Evolutionary conservation across 345 rosid genomes (phyloP).

Genomic region (Toxicodendron radicans): DNA sequence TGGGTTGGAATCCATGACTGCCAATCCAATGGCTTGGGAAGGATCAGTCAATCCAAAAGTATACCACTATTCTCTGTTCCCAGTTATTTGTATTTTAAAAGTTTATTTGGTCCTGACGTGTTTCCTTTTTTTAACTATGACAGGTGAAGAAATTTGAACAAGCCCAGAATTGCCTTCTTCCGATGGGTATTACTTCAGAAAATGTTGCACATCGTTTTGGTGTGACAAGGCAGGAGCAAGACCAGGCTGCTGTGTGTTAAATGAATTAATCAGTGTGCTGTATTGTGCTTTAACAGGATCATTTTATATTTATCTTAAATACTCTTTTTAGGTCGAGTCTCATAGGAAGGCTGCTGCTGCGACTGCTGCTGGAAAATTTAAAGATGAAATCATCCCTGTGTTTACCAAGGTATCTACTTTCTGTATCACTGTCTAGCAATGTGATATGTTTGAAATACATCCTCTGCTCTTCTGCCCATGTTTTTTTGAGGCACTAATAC

Average conservation of each 20-base stretch:
- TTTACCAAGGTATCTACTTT: constrained; percentile 64
- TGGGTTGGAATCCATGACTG: constrained; percentile 94
- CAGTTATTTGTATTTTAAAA: not conserved
- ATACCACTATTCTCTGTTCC: constrained; percentile 14
- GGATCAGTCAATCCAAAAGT: constrained; percentile 85
- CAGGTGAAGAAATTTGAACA: constrained; percentile 72
- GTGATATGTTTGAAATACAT: not conserved
- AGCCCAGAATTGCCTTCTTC: constrained; percentile 88
- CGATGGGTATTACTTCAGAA: constrained; percentile 97
- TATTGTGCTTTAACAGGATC: not conserved
- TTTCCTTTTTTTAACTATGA: constrained; percentile 20
- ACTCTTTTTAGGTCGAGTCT: constrained; percentile 71
- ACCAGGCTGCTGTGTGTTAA: constrained; percentile 88
- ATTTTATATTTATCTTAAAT: not conserved
- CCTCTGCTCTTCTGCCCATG: not conserved
- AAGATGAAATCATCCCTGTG: constrained; percentile 90
- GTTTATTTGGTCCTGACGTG: not conserved
- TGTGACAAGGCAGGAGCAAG: constrained; percentile 91
- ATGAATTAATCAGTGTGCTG: constrained; percentile 11
- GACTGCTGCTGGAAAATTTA: constrained; percentile 77
- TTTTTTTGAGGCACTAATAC: constrained; percentile 12
- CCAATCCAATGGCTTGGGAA: constrained; percentile 81
- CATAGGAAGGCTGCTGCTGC: constrained; percentile 97
- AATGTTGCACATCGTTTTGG: constrained; percentile 87
- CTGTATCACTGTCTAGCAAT: not conserved